phyloP scores from a whole-genome alignment of 2,329 filamentous ascomycete genomes.

The Sporothrix variecibatus region DNA sequence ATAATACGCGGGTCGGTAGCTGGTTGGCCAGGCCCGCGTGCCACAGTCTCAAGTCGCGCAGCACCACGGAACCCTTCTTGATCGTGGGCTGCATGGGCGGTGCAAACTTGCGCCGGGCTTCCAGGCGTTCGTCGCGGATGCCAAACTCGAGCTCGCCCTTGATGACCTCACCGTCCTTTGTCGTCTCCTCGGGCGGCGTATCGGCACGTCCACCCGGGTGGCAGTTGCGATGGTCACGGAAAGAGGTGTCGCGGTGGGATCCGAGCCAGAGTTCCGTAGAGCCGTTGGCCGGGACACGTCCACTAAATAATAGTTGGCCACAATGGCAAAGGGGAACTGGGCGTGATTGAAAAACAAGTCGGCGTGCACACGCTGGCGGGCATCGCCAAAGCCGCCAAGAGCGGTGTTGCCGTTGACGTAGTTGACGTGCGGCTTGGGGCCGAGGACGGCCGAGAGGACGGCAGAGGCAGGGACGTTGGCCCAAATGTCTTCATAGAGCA shows the following conservation, averaged over 20 bases:
- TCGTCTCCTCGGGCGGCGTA: constrained; percentile 31
- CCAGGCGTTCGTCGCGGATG: constrained; percentile 33
- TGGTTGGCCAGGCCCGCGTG: constrained; percentile 52
- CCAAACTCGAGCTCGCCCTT: constrained; percentile 24
- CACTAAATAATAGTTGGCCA: constrained; percentile 51
- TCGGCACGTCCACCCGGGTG: constrained; percentile 37
- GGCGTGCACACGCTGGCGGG: constrained; percentile 45
- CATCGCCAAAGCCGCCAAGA: constrained; percentile 17
- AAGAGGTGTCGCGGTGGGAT: constrained; percentile 40
- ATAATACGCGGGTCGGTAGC: constrained; percentile 47
- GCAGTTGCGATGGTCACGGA: constrained; percentile 21
- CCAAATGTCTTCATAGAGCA: constrained; percentile 9
- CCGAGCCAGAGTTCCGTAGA: constrained; percentile 55
- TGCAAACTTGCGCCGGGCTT: constrained; percentile 37
- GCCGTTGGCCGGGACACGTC: constrained; percentile 49
- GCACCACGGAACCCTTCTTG: constrained; percentile 46
- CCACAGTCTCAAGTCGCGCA: constrained; percentile 52
- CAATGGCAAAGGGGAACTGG: constrained; percentile 50
- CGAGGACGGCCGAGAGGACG: not conserved
- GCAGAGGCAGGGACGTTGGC: not conserved
- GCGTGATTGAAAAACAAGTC: constrained; percentile 41
- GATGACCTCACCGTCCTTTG: not conserved
- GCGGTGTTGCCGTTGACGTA: constrained; percentile 24
- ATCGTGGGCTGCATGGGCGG: constrained; percentile 45
- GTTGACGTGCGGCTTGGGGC: not conserved